Conservation (phyloP, 2,329 filamentous ascomycete species). For the Alternaria sp. region DNA sequence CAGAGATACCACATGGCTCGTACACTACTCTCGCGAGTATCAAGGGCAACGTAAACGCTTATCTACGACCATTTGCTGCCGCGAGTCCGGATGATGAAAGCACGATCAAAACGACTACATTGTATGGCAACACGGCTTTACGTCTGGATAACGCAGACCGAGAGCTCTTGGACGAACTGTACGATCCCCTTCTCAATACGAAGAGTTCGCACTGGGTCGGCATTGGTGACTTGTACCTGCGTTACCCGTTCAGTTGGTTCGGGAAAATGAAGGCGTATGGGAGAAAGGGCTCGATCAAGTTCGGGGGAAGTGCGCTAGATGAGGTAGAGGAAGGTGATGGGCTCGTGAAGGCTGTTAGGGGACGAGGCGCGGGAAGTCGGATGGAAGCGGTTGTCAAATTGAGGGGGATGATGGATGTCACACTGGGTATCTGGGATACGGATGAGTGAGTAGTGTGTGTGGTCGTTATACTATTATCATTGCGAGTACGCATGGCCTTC, state of each 20-base stretch:
- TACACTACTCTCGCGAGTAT: neutral
- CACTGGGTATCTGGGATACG: neutral
- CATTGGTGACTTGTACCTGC: neutral
- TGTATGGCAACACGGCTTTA: neutral
- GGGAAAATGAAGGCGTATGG: fast-evolving
- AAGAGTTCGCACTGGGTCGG: neutral
- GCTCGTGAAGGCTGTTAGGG: neutral
- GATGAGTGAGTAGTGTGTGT: neutral
- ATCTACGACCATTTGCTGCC: neutral
- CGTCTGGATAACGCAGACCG: neutral
- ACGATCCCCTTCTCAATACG: neutral
- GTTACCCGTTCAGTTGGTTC: neutral
- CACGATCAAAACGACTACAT: neutral
- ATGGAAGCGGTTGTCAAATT: neutral
- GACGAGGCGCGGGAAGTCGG: neutral
- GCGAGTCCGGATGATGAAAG: neutral
- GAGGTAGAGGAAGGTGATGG: neutral
- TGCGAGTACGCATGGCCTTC: neutral
- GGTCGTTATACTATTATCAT: neutral
- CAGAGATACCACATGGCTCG: neutral
- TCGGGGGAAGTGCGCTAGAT: neutral
- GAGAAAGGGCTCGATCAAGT: neutral
- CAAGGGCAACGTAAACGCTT: neutral
- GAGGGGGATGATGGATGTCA: neutral
- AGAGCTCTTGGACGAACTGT: neutral